Conservation (phyloP, 805 yeast species). For the Lachancea sp. region DNA sequence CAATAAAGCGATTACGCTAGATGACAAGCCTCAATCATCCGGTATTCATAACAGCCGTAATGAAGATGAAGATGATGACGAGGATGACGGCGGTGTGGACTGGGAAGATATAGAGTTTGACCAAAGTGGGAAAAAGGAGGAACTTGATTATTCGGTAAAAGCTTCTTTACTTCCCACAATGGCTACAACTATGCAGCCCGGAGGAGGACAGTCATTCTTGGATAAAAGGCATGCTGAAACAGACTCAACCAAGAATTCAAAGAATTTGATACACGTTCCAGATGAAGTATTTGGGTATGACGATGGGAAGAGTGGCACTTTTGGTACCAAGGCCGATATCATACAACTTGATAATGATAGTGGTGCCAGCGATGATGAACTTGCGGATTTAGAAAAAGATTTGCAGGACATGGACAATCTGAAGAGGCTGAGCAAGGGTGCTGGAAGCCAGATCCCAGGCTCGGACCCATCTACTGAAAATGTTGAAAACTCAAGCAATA, state of each 20-base stretch:
- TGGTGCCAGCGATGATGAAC: constrained; percentile 18
- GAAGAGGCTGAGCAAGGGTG: constrained; percentile 42
- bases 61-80: constrained; percentile 30
- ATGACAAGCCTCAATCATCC: constrained; percentile 25
- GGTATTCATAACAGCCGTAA: constrained; percentile 8
- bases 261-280: constrained; percentile 2
- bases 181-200: constrained; percentile 11
- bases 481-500: background rate
- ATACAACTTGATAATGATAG: constrained; percentile 12
- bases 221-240: constrained; percentile 24
- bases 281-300: constrained; percentile 14
- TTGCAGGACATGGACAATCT: constrained; percentile 37
- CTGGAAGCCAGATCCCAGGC: constrained; percentile 16
- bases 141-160: constrained; percentile 36
- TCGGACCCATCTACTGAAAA: constrained; percentile 30
- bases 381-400: constrained; percentile 27
- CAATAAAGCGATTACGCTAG: constrained; percentile 46
- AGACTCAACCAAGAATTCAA: constrained; percentile 9
- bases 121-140: constrained; percentile 16
- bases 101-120: constrained; percentile 64
- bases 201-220: constrained; percentile 28
- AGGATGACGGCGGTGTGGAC: constrained; percentile 38
- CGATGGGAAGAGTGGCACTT: background rate
- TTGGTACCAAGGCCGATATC: background rate
- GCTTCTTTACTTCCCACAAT: constrained; percentile 36